These are phyloP conservation scores for Houttuynia cordata DNA, from an alignment of 164 flowering plant species.

Conservation along the genomic window DNA sequence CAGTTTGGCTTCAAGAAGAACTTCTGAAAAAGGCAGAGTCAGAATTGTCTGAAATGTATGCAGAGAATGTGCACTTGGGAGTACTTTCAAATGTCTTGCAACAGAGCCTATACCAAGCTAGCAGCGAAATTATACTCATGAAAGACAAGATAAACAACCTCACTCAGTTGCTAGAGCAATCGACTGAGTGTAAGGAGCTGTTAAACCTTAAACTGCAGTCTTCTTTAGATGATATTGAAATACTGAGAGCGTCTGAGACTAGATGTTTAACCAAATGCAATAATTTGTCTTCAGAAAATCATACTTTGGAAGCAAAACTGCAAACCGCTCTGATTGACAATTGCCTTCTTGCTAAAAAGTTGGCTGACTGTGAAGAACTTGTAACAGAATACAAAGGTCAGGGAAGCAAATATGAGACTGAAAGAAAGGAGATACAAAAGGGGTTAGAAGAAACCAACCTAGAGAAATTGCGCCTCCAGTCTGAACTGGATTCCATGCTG, in stretches of 20 bases:
- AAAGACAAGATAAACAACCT: conserved; percentile 31
- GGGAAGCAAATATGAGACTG: conserved; percentile 40
- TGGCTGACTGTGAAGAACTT: conserved; percentile 37
- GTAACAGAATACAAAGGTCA: conserved; percentile 30
- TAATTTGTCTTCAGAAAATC: conserved; percentile 41
- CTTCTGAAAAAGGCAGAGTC: conserved; percentile 52
- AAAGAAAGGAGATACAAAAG: conserved; percentile 33
- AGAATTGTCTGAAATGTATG: conserved; percentile 55
- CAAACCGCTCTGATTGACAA: conserved; percentile 39
- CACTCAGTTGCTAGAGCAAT: conserved; percentile 34
- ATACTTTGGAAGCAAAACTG: conserved; percentile 41
- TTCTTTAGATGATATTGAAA: conserved; percentile 41
- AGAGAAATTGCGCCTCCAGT: conserved; percentile 31
- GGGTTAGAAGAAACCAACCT: conserved; percentile 28
- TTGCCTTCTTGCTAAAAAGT: conserved; percentile 31
- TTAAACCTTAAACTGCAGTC: conserved; percentile 47
- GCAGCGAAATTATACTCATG: conserved; percentile 24
- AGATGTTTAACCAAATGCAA: conserved; percentile 28
- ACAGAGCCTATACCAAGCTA: conserved; percentile 47
- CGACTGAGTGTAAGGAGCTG: conserved; percentile 38
- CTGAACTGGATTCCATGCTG: conserved; percentile 31
- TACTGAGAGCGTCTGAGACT: conserved; percentile 33
- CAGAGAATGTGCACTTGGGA: conserved; percentile 39
- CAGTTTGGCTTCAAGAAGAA: conserved; percentile 51
- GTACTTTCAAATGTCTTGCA: conserved; percentile 46